Evolutionary conservation across 2,329 filamentous ascomycete genomes (phyloP), one percentile per base, ranked within the genome.

Genomic region (Penicillium sp.): DNA sequence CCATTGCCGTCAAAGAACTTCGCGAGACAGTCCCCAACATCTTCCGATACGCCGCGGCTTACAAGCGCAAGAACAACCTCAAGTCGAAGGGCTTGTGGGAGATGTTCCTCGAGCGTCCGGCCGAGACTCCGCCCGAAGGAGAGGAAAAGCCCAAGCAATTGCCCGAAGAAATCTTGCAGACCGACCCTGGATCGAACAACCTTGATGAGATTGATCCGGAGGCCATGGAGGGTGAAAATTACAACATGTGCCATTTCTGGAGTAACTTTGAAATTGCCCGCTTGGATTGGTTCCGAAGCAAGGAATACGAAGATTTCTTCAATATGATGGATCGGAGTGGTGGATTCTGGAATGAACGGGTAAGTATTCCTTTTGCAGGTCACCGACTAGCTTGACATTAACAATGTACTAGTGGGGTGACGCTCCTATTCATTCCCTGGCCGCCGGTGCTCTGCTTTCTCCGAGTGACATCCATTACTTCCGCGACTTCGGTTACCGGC

Each of bases 201-300:
- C 68, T 87, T n/a, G 80, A 83, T 18, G 80, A 92, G 28, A 84
- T 95, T 39, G 87, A 96, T 57, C 81, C 84, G 0, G 89, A 96
- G 59, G 78, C 82, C 28, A 98, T 98, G 92, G 90, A 96, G 61
- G 87, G 88, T 47, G 92, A 98, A 65, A 85, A 82, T 55, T 98
- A 98, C 74, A 98, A 98, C 70, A 98, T 98, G 92, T 98, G 92
- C 64, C 92, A 98, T 72, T 98, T 95, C 73, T 98, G 92, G 92
- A 95, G 88, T 65, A 98, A 98, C 65, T 98, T 98, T 53, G 92
- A 98, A 67, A 98, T 98, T 68, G 92, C 92, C 10, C 80, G 82
- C 42, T 76, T 98, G 44, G 84, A 86, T 68, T 98, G 88, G 80
- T 96, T 96, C 77, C 80, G 92, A 54, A 95, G 89, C 72, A 90